Conservation (phyloP, 768 basidiomycete species). For the Gymnopilus junonius region DNA sequence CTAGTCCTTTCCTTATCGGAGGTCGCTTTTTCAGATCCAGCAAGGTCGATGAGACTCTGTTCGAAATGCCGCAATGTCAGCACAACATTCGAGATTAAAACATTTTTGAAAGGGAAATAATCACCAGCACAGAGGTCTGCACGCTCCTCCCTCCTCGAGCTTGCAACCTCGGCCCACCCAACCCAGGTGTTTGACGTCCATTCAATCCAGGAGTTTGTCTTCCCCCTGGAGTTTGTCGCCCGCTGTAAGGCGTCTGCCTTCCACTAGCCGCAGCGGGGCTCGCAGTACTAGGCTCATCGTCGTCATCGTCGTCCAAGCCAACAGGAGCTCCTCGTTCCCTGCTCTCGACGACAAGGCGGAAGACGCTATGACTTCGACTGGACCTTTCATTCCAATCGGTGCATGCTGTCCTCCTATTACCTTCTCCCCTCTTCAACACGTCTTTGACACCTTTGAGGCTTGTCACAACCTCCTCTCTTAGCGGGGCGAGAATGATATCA, state of each 20-base stretch:
- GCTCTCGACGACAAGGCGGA: constrained; percentile 91
- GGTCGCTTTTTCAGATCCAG: constrained; percentile 96
- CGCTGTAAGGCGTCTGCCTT: constrained; percentile 49
- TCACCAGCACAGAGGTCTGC: constrained; percentile 74
- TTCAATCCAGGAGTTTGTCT: constrained; percentile 51
- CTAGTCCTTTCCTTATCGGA: constrained; percentile 94
- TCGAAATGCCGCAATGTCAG: background rate
- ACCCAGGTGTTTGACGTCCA: constrained; percentile 48
- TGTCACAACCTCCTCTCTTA: constrained; percentile 94
- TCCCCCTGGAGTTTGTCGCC: constrained; percentile 43
- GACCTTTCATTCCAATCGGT: constrained; percentile 99
- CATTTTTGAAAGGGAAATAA: constrained; percentile 20
- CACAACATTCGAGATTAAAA: constrained; percentile 3
- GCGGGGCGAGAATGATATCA: constrained; percentile 70
- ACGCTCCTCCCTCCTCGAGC: constrained; percentile 81
- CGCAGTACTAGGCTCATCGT: constrained; percentile 31
- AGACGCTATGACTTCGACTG: constrained; percentile 93
- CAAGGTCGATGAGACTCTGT: constrained; percentile 92
- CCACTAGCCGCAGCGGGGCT: constrained; percentile 30
- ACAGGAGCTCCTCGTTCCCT: constrained; percentile 56
- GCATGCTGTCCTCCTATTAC: constrained; percentile 85
- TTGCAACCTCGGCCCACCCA: constrained; percentile 66
- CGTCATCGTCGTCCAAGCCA: constrained; percentile 45
- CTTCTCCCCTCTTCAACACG: constrained; percentile 84
- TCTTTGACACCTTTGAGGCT: constrained; percentile 85